These are phyloP conservation scores for Paracorniculantispora psalliotae DNA, from an alignment of 2,329 filamentous ascomycete species.

Conservation along the genomic window DNA sequence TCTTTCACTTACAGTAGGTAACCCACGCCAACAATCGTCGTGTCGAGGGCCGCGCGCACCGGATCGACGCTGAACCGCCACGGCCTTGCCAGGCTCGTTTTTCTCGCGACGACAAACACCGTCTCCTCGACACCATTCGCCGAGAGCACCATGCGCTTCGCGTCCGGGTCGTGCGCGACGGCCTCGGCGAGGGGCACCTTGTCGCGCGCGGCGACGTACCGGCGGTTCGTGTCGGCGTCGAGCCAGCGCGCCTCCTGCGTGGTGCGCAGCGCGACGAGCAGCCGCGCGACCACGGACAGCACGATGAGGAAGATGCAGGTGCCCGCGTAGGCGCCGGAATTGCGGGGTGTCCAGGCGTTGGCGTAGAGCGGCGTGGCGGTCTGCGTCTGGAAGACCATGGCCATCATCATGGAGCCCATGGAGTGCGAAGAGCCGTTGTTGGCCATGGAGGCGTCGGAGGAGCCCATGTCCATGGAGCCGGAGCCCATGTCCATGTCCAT, in stretches of 20 bases:
- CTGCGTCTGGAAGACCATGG: constrained; percentile 56
- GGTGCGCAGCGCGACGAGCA: constrained; percentile 66
- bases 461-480: constrained; percentile 11
- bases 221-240: constrained; percentile 64
- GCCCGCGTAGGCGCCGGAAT: constrained; percentile 69
- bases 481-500: constrained; percentile 2
- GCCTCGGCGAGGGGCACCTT: constrained; percentile 55
- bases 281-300: constrained; percentile 65
- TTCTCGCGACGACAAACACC: constrained; percentile 66
- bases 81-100: constrained; percentile 50
- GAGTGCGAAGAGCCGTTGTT: too few species aligned
- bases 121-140: constrained; percentile 77
- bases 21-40: constrained; percentile 67
- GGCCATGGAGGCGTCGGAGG: too few species aligned
- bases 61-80: constrained; percentile 81
- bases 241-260: constrained; percentile 61
- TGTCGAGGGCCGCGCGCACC: constrained; percentile 65
- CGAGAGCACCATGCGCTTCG: constrained; percentile 62
- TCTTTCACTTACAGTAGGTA: constrained; percentile 79
- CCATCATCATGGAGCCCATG: constrained; percentile 21
- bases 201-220: constrained; percentile 71
- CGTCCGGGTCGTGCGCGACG: constrained; percentile 53
- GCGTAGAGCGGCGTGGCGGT: constrained; percentile 52
- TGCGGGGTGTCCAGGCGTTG: constrained; percentile 66
- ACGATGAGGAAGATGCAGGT: constrained; percentile 88